Percentiles rank a stretch among this genome's conserved stretches.
Evolutionary conservation across 2,329 filamentous ascomycete genomes (phyloP).

Genomic region (Paecilomyces dactylethromorphus): DNA sequence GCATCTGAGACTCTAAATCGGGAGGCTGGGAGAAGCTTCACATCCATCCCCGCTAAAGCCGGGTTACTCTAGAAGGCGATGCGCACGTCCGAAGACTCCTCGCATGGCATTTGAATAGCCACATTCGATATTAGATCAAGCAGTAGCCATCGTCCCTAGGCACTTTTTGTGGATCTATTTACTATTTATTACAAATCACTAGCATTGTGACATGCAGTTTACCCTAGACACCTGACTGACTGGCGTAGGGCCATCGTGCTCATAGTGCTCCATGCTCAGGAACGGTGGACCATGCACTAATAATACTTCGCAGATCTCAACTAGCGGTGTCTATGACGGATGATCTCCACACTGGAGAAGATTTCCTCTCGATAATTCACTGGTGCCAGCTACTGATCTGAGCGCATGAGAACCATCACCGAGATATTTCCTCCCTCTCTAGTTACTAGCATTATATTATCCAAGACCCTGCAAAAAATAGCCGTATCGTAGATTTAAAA

Average conservation of each 20-base stretch:
- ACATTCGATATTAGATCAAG: neutral
- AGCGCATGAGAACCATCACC: neutral
- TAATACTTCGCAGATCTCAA: neutral
- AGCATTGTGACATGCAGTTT: neutral
- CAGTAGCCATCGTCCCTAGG: no score
- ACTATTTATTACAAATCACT: no score
- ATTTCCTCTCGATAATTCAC: no score
- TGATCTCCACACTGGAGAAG: neutral
- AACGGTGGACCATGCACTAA: neutral
- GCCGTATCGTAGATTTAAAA: neutral
- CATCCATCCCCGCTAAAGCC: neutral
- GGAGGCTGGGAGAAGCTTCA: neutral
- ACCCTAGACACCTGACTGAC: neutral
- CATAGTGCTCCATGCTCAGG: neutral
- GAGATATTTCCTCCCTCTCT: no score
- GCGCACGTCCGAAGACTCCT: neutral
- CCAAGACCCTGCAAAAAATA: neutral
- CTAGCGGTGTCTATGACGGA: neutral
- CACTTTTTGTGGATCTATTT: no score
- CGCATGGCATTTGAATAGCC: neutral
- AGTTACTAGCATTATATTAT: neutral
- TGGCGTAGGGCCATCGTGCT: neutral
- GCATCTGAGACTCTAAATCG: neutral
- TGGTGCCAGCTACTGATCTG: neutral
- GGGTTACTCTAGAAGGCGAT: neutral